Percentiles rank a stretch among this genome's conserved stretches.
Evolutionary conservation across 2,329 filamentous ascomycete genomes (phyloP).

Genomic region (Fusarium decemcellulare): DNA sequence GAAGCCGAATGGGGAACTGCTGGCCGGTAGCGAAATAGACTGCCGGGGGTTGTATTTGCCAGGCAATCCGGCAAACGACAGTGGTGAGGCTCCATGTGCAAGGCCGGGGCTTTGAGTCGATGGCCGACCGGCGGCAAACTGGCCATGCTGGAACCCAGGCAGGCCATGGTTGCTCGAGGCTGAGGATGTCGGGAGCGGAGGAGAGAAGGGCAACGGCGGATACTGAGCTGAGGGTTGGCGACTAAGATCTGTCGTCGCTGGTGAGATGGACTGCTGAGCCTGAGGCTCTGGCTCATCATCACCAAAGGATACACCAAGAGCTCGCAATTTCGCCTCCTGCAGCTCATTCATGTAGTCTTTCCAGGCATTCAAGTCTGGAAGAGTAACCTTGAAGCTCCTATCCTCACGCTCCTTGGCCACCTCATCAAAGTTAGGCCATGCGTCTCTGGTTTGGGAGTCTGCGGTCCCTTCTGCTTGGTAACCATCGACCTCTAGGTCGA

Average conservation of each 20-base stretch:
- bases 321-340: slow-evolving; percentile 91
- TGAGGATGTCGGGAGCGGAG: slow-evolving; percentile 84
- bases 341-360: slow-evolving; percentile 86
- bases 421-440: slow-evolving; percentile 77
- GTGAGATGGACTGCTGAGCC: slow-evolving; percentile 74
- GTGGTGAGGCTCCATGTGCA: slow-evolving; percentile 79
- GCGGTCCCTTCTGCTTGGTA: slow-evolving; percentile 55
- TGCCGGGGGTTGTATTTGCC: slow-evolving; percentile 78
- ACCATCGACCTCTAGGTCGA: slow-evolving; percentile 71
- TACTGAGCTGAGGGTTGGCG: slow-evolving; percentile 81
- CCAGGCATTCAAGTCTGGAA: slow-evolving; percentile 80
- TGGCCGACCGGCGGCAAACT: slow-evolving; percentile 73
- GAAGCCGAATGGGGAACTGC: slow-evolving; percentile 77
- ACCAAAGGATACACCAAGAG: slow-evolving; percentile 87
- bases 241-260: slow-evolving; percentile 72
- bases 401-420: slow-evolving; percentile 68
- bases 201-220: slow-evolving; percentile 84
- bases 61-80: slow-evolving; percentile 73
- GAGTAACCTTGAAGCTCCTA: slow-evolving; percentile 71
- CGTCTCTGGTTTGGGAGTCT: slow-evolving; percentile 74
- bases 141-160: slow-evolving; percentile 69
- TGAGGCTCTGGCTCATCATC: slow-evolving; percentile 81
- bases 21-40: slow-evolving; percentile 77
- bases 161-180: slow-evolving; percentile 76
- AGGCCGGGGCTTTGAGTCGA: slow-evolving; percentile 74